Evolutionary conservation across 2,329 filamentous ascomycete species (phyloP).

Genomic region (Pleochaeta shiraiana): DNA sequence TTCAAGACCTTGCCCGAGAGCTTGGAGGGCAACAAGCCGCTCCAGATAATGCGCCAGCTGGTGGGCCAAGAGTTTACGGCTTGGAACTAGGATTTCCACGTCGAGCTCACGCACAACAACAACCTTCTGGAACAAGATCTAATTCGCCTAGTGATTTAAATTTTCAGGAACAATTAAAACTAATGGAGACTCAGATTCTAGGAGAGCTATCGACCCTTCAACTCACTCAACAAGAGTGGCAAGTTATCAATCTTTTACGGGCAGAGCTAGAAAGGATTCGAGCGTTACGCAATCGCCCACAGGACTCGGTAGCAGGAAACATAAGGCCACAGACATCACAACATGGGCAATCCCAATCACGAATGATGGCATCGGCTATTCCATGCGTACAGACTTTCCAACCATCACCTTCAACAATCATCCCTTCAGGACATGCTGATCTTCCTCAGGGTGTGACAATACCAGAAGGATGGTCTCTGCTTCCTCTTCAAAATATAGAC

Average conservation of each 20-base stretch:
- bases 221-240: conserved; percentile 42
- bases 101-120: conserved; percentile 8
- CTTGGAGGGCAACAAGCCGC: conserved; percentile 27
- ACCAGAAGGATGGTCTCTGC: conserved; percentile 40
- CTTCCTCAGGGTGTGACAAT: conserved; percentile 41
- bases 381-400: conserved; percentile 4
- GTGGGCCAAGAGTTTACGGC: conserved; percentile 17
- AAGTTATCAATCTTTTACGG: conserved; percentile 43
- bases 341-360: neutral
- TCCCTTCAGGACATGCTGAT: conserved; percentile 36
- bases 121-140: neutral
- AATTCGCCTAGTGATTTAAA: conserved; percentile 15
- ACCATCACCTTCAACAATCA: conserved; percentile 25
- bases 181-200: conserved; percentile 46
- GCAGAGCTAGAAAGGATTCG: conserved; percentile 45
- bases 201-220: conserved; percentile 43
- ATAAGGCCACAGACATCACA: conserved; percentile 12
- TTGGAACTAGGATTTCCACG: conserved; percentile 18
- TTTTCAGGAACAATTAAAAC: conserved; percentile 37
- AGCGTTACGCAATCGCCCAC: conserved; percentile 12
- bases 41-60: conserved; percentile 17
- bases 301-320: conserved; percentile 11
- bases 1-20: conserved; percentile 44
- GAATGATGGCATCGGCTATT: conserved; percentile 4
- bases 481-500: conserved; percentile 32